phyloP scores from a whole-genome alignment of 805 yeast species.

The Pichia cabralensis region DNA sequence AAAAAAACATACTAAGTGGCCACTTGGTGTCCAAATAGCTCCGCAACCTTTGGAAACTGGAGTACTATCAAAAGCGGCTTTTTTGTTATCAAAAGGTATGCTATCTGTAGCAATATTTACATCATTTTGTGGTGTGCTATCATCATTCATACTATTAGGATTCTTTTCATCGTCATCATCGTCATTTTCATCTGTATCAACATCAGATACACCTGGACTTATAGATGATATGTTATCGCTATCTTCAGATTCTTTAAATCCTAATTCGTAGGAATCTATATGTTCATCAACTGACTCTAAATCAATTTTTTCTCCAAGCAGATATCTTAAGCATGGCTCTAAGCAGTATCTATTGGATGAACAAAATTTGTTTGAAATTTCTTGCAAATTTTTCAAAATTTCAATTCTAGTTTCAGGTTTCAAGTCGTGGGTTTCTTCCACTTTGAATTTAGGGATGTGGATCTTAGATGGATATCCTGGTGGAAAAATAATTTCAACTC shows the following conservation, averaged over 20 bases:
- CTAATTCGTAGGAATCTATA: constrained; percentile 2
- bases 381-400: constrained; percentile 40
- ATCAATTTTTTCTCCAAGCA: constrained; percentile 72
- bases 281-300: constrained; percentile 26
- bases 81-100: too few relatives aligned
- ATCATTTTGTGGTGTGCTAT: constrained; percentile 16
- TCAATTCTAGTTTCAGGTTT: constrained; percentile 37
- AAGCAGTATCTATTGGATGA: constrained; percentile 56
- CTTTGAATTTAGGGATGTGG: constrained; percentile 40
- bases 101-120: constrained; percentile 1
- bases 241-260: neutral
- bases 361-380: constrained; percentile 48
- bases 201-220: constrained; percentile 25
- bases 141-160: constrained; percentile 14
- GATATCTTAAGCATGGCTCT: constrained; percentile 66
- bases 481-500: constrained; percentile 68
- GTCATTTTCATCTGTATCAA: constrained; percentile 23
- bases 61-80: constrained; percentile 55
- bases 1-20: constrained; percentile 76
- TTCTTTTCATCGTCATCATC: constrained; percentile 19
- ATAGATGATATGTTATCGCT: neutral
- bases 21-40: constrained; percentile 75
- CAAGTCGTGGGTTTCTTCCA: constrained; percentile 76
- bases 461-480: constrained; percentile 53
- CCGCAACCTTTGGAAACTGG: constrained; percentile 94